Evolutionary conservation across 306 rosid species (phyloP), one percentile per base, ranked within the genome.

Genomic region (Medicago ruthenica): DNA sequence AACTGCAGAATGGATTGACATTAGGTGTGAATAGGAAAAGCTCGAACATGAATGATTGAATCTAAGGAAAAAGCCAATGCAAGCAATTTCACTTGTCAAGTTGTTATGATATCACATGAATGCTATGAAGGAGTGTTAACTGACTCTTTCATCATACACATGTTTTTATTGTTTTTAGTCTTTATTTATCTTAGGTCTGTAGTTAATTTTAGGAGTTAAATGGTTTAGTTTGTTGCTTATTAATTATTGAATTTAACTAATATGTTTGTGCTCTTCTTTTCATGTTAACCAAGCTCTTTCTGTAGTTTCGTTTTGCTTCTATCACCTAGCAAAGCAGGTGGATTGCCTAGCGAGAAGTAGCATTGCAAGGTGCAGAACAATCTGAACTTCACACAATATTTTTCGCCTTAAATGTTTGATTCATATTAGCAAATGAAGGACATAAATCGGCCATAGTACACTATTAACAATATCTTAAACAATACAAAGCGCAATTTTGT

Each of bases 1-100:
- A 95, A 95, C 98, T 95, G 93, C 84, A 87, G 76, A 82, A 82
- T 36, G 24, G 45, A 76, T 70, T 36, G 48, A 72, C 39, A 75
- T 20, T 67, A 63, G 51, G 74, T 21, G 48, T 37, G 15, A 65
- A 79, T 63, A 64, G 74, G 60, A 68, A 31, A 21, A 21, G 62
- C 15, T 70, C 67, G 37, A 74, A 60, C 15, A 39, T 51, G 63
- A 53, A 73, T 41, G 64, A 65, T 64, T 14, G 48, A 75, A 39
- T 50, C 18, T 55, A 71, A 78, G 24, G 17, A 68, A 55, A 85
- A 48, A 15, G 34, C n/a, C 37, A 45, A 37, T 54, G 60, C 44
- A n/a, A 42, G 17, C 37, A 40, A 60, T 72, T 80, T 65, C 74
- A 58, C 64, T 12, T 58, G 37, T n/a, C 7, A 50, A n/a, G 75